These are phyloP conservation scores for Cairneyella variabilis DNA, from an alignment of 495 filamentous ascomycete genomes.

Conservation along the genomic window DNA sequence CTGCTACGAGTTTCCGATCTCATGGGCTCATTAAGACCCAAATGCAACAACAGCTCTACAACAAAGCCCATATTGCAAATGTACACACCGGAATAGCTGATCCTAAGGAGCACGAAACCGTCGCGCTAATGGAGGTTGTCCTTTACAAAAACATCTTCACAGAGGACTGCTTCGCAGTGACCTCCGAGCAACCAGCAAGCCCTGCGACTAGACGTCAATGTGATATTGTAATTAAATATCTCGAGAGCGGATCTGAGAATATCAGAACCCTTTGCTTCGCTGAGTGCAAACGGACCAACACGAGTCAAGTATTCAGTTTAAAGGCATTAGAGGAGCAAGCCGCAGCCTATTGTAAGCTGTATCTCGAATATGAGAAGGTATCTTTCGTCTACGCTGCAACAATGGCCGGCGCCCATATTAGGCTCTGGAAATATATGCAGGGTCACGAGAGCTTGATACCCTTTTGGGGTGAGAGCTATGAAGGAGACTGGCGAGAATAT, in stretches of 20 bases:
- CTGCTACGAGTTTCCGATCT: neutral
- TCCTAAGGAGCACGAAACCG: neutral
- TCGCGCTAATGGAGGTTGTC: neutral
- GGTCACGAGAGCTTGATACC: neutral
- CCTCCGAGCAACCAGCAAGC: neutral
- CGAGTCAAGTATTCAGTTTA: neutral
- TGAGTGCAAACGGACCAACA: neutral
- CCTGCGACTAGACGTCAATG: neutral
- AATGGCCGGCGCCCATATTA: slow-evolving; percentile 6
- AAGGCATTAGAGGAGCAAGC: slow-evolving; percentile 1
- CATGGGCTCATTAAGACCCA: neutral
- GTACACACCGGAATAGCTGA: neutral
- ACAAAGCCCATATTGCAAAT: neutral
- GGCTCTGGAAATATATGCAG: neutral
- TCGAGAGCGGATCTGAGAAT: neutral
- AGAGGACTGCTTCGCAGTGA: neutral
- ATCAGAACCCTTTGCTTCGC: neutral
- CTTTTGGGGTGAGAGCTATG: neutral
- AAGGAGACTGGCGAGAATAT: neutral
- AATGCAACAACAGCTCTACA: neutral
- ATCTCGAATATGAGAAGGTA: neutral
- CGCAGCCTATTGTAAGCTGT: neutral
- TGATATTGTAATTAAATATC: neutral
- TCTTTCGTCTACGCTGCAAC: neutral
- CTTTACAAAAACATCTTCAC: neutral